Evolutionary conservation across 768 basidiomycete species (phyloP).

Genomic region (Lactarius trivialis): DNA sequence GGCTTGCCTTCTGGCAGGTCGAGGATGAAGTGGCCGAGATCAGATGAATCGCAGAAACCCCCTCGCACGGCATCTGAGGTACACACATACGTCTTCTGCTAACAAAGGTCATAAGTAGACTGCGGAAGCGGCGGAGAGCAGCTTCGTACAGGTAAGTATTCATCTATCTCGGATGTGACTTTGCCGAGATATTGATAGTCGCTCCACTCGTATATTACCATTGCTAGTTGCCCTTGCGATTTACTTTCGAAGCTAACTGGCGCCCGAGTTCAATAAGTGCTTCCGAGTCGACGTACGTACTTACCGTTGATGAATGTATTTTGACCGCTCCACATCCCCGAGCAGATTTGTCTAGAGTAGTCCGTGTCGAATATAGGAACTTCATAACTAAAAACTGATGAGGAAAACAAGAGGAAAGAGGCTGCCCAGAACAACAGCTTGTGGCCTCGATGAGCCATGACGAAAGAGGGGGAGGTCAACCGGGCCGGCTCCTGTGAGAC

Average conservation of each 20-base stretch:
- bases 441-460: conserved; percentile 17
- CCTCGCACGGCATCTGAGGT: conserved; percentile 70
- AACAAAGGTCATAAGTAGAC: conserved; percentile 23
- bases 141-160: conserved; percentile 57
- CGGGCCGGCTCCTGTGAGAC: neutral
- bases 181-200: conserved; percentile 82
- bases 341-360: conserved; percentile 85
- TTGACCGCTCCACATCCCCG: conserved; percentile 85
- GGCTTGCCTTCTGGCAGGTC: conserved; percentile 56
- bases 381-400: conserved; percentile 43
- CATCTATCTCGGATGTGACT: conserved; percentile 46
- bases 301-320: conserved; percentile 81
- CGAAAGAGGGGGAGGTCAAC: conserved; percentile 9
- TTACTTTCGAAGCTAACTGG: conserved; percentile 69
- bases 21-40: conserved; percentile 89
- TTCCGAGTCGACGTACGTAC: conserved; percentile 21
- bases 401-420: conserved; percentile 23
- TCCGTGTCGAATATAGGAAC: conserved; percentile 69
- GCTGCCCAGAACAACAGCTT: conserved; percentile 18
- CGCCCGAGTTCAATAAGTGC: conserved; percentile 22
- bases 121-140: neutral
- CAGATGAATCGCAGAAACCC: conserved; percentile 58
- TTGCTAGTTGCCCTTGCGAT: conserved; percentile 83
- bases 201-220: conserved; percentile 94
- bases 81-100: conserved; percentile 92